Percentiles rank a stretch among this genome's conserved stretches.
These are phyloP conservation scores for Trichoderma pleuroti DNA, from an alignment of 2,329 filamentous ascomycete genomes.

Conservation along the genomic window DNA sequence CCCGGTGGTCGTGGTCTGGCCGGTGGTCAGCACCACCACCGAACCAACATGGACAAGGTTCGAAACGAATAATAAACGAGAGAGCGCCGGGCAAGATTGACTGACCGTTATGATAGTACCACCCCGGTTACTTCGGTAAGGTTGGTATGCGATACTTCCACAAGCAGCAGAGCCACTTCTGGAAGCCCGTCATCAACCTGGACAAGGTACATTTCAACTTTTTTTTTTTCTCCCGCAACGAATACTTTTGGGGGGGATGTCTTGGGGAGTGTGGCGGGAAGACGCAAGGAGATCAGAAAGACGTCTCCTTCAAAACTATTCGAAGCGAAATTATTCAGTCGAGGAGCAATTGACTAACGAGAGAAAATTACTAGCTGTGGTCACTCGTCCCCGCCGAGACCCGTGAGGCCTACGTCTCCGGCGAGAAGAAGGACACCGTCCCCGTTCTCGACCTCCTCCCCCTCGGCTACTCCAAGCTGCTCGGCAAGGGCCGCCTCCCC, in stretches of 20 bases:
- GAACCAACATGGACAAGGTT: constrained; percentile 67
- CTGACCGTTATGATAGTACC: constrained; percentile 58
- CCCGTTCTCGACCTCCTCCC: constrained; percentile 97
- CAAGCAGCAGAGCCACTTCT: constrained; percentile 92
- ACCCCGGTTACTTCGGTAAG: constrained; percentile 99
- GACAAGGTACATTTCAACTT: constrained; percentile 69
- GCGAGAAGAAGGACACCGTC: constrained; percentile 80
- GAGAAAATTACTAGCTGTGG: constrained; percentile 65
- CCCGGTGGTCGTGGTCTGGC: constrained; percentile 81
- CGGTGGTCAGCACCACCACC: constrained; percentile 93
- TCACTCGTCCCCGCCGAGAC: constrained; percentile 89
- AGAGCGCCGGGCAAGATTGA: constrained; percentile 13
- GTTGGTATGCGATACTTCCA: constrained; percentile 96
- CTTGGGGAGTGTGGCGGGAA: neutral
- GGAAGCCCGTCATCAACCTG: constrained; percentile 98
- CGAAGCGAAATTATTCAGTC: neutral
- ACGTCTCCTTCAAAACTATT: neutral
- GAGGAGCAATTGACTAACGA: constrained; percentile 28
- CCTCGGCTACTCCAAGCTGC: constrained; percentile 96
- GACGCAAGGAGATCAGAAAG: neutral
- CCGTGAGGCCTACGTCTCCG: constrained; percentile 84
- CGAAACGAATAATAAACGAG: constrained; percentile 45
- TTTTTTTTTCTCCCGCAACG: neutral
- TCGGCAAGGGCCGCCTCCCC: constrained; percentile 96
- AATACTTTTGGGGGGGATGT: neutral